phyloP scores from a whole-genome alignment of 2,329 filamentous ascomycete species.

The Curvularia sp. region DNA sequence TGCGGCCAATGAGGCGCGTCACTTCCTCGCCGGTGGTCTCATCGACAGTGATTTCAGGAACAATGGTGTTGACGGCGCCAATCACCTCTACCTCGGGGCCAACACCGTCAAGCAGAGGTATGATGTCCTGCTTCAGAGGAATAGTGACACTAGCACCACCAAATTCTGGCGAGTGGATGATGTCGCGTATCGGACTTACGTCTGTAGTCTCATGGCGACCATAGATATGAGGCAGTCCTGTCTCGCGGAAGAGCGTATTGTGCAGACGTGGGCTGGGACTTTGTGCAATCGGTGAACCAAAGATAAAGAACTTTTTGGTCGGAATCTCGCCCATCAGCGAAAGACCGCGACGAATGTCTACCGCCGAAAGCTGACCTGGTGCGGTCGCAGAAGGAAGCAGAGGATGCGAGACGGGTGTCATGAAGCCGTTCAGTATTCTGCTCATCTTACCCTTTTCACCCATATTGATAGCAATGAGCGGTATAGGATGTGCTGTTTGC shows the following conservation, averaged over 20 bases:
- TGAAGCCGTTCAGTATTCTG: slow-evolving; percentile 86
- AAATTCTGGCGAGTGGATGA: slow-evolving; percentile 76
- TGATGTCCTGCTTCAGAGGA: slow-evolving; percentile 88
- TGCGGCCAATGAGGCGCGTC: slow-evolving; percentile 76
- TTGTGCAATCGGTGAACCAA: slow-evolving; percentile 82
- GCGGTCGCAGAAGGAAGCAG: slow-evolving; percentile 90
- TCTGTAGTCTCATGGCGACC: slow-evolving; percentile 74
- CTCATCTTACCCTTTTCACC: slow-evolving; percentile 85
- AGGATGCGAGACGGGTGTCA: slow-evolving; percentile 93
- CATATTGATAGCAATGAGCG: slow-evolving; percentile 96
- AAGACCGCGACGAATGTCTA: slow-evolving; percentile 82
- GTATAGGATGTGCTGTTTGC: slow-evolving; percentile 74
- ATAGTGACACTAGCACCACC: slow-evolving; percentile 96
- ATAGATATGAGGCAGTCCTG: slow-evolving; percentile 87
- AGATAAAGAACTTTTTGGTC: slow-evolving; percentile 80
- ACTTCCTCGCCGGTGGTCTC: slow-evolving; percentile 51
- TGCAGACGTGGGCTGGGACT: slow-evolving; percentile 90
- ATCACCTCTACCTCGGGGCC: slow-evolving; percentile 81
- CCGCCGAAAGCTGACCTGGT: slow-evolving; percentile 88
- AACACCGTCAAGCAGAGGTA: slow-evolving; percentile 79
- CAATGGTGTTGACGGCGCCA: slow-evolving; percentile 93
- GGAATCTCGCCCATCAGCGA: slow-evolving; percentile 80
- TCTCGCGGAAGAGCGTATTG: slow-evolving; percentile 78
- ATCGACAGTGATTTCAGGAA: slow-evolving; percentile 61
- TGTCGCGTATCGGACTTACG: slow-evolving; percentile 63